Percentiles rank a stretch among this genome's conserved stretches.
Conservation (phyloP, 192 early-diverging fungal genomes). For the Phycomyces nitens region DNA sequence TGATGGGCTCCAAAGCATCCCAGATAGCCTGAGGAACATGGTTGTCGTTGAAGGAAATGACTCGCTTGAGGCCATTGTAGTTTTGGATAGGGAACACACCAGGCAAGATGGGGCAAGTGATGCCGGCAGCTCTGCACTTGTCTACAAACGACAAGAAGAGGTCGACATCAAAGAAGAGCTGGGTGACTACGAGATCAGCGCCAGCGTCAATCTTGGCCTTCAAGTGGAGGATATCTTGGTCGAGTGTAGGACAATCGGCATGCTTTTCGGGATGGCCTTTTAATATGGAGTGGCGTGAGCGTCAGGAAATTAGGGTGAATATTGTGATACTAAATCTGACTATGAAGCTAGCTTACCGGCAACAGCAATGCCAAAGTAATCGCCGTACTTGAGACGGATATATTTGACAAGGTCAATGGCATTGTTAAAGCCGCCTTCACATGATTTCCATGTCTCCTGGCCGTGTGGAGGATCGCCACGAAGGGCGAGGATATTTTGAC, state of each 20-base stretch:
- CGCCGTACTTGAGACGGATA: conserved; percentile 85
- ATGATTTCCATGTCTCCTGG: conserved; percentile 73
- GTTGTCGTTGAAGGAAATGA: conserved; percentile 85
- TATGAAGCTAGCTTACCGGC: conserved; percentile 59
- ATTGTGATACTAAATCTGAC: too few relatives aligned
- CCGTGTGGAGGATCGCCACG: conserved; percentile 92
- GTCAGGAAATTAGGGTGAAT: not conserved
- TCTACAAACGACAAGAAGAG: conserved; percentile 80
- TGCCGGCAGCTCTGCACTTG: conserved; percentile 69
- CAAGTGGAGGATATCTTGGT: conserved; percentile 76
- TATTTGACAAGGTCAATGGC: conserved; percentile 88
- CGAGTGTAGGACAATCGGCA: conserved; percentile 66
- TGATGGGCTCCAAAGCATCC: conserved; percentile 90
- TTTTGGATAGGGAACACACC: conserved; percentile 97
- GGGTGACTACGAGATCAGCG: conserved; percentile 91
- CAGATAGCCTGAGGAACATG: conserved; percentile 82
- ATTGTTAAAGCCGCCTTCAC: conserved; percentile 84
- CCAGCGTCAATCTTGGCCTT: conserved; percentile 90
- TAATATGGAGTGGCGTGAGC: not conserved
- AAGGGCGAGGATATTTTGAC: conserved; percentile 95
- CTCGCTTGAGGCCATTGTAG: conserved; percentile 89
- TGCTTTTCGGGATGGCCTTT: conserved; percentile 89
- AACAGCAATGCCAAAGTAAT: conserved; percentile 95
- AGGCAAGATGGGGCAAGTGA: conserved; percentile 83
- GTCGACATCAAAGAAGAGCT: conserved; percentile 93